phyloP scores from a whole-genome alignment of 163 green algal species.

The Coccomyxa subellipsoidea region DNA sequence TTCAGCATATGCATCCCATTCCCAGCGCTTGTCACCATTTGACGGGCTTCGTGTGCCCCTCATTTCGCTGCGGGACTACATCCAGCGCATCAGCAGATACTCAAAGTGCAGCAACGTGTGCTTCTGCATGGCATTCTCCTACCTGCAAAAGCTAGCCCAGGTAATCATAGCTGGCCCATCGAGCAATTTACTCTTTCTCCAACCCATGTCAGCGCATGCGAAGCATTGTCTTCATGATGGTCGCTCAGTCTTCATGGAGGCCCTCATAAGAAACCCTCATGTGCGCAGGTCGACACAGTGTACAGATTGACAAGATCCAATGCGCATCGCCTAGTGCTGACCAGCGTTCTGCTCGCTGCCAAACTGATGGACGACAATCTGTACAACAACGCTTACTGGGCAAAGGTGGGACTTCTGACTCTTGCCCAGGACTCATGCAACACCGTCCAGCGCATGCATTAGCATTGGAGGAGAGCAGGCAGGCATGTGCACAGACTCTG shows the following conservation, averaged over 20 bases:
- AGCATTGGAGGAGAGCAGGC: neutral
- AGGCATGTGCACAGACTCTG: neutral
- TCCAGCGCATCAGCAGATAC: conserved; percentile 72
- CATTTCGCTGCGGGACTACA: conserved; percentile 63
- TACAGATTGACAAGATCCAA: conserved; percentile 54
- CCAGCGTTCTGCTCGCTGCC: conserved; percentile 60
- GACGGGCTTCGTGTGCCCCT: conserved; percentile 54
- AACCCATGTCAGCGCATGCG: neutral
- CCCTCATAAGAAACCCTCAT: neutral
- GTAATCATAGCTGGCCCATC: conserved; percentile 10
- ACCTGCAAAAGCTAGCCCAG: conserved; percentile 57
- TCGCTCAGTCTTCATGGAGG: too few relatives aligned
- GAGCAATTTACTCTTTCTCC: neutral
- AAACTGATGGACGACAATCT: conserved; percentile 81
- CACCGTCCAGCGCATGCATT: neutral
- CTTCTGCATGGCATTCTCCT: conserved; percentile 67
- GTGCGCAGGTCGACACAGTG: conserved; percentile 41
- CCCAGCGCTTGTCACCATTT: conserved; percentile 35
- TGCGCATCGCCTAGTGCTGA: conserved; percentile 71
- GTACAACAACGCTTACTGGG: conserved; percentile 80
- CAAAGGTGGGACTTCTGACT: conserved; percentile 43
- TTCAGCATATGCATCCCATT: neutral
- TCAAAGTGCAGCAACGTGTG: conserved; percentile 70
- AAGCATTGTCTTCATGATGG: too few relatives aligned
- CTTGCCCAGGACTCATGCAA: neutral